Base-by-base conservation (phyloP, 1,284 basidiomycete species). In the Trametes pubescens region DNA sequence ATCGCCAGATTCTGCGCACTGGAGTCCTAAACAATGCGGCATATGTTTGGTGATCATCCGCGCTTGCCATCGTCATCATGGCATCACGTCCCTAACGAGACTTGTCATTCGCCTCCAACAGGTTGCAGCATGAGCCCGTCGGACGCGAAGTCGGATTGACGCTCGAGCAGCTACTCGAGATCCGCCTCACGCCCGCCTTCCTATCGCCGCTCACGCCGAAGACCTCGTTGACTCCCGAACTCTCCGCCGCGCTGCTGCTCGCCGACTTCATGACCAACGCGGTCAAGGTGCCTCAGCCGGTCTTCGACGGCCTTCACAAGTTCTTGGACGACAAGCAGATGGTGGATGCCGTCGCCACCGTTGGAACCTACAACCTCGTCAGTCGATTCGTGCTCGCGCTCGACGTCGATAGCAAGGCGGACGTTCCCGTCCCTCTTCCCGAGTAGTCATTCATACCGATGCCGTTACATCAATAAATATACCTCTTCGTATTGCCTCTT, bases 41-140 rank as follows among this genome's bases (percentile, higher is more conserved):
- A 13, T 75, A 74, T 44, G 67, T 70, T 54, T 75, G 73, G 73
- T 72, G 57, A 49, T 54, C 29, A 13, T 29, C 35, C 35, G 11
- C 32, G n/a, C 14, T 21, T 1, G 32, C 6, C 32, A 9, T 21
- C 10, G 32, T 9, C 32, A 35, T 34, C 14, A 51, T 51, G 2
- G 9, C 16, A 4, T 34, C 49, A 35, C 2, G 18, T 21, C 6
- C 10, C 29, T 21, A 34, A 51, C 32, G 29, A 4, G 21, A n/a
- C 11, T n/a, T 18, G n/a, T n/a, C 51, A 7, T 24, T 13, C n/a
- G 22, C 13, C 8, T 6, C 4, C 21, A n/a, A 35, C 54, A 81
- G 80, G 80, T 60, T 78, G 18, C 78, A 81, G 57, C 80, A 82
- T 59, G 80, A 81, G 68, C 61, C 78, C n/a, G 76, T 78, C 6